Base-by-base conservation (phyloP, 2,329 filamentous ascomycete species). In the Helminthosporium solani region DNA sequence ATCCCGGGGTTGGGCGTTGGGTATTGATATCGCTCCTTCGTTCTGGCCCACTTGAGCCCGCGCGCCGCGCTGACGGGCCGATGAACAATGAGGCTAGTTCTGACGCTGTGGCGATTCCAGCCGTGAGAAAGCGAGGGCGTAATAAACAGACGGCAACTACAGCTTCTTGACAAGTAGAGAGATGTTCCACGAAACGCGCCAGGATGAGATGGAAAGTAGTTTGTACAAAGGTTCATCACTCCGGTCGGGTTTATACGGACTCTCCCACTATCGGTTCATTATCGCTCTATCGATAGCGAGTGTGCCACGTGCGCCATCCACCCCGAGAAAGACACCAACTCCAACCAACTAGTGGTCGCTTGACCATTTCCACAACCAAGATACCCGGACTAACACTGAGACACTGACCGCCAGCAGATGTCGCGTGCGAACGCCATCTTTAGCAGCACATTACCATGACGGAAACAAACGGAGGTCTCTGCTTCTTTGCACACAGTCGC, bases 221-320 rank as follows among this genome's bases (percentile, higher is more conserved):
- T 25, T 25, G 23, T 25, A 25, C n/a, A n/a, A n/a, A n/a, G n/a
- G n/a, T n/a, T n/a, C n/a, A n/a, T n/a, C n/a, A n/a, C 23, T 25
- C 23, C 23, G 23, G 6, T 9, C 9, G 6, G 23, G 23, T 25
- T 25, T 25, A 25, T 25, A 25, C 23, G 23, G 23, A n/a, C 23
- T 25, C 23, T 25, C 23, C 23, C 23, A 9, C 23, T 31, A 31
- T 31, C 28, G 28, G 28, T 12, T 12, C 14, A 25, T 41, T 53
- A 45, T 49, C 40, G 30, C 44, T 23, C 35, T 50, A 50, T 50
- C 48, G 50, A 33, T 48, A 43, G 31, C 45, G 45, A 39, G 20
- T 6, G 8, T 39, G 33, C 49, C 52, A 55, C 52, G 52, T 55
- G 52, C 49, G 41, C 40, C 35, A 25, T 40, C 19, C 46, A 19